Conservation (phyloP, 768 basidiomycete species). For the Xerocomus potaroensis region DNA sequence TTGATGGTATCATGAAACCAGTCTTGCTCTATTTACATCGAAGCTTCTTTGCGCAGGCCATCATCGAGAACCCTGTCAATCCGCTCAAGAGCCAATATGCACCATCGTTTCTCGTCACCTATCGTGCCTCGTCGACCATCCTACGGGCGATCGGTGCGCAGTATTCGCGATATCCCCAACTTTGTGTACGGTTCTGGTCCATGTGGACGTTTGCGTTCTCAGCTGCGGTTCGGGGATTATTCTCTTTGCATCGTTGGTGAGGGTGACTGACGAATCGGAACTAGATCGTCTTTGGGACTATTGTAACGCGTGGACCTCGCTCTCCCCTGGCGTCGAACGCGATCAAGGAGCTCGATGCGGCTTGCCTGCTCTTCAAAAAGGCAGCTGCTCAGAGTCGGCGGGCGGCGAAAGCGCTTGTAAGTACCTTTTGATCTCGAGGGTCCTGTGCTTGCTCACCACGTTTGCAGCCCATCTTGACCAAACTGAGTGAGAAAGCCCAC, state of each 20-base stretch:
- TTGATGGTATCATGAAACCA: constrained; percentile 18
- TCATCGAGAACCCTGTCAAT: constrained; percentile 62
- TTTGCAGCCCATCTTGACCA: constrained; percentile 50
- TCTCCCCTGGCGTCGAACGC: constrained; percentile 65
- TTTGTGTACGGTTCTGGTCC: constrained; percentile 54
- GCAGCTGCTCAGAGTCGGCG: constrained; percentile 56
- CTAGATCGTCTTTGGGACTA: constrained; percentile 74
- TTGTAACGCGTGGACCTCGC: constrained; percentile 69
- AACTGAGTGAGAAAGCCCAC: constrained; percentile 65
- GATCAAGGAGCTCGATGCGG: constrained; percentile 65
- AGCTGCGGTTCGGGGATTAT: constrained; percentile 39
- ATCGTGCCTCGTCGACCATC: constrained; percentile 54
- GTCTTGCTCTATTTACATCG: constrained; percentile 63
- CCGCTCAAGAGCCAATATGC: constrained; percentile 64
- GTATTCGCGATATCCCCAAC: constrained; percentile 41
- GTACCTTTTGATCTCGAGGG: no score
- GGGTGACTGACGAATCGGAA: constrained; percentile 1
- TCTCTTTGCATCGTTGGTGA: background rate
- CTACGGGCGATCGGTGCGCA: constrained; percentile 48
- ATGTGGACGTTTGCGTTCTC: constrained; percentile 61
- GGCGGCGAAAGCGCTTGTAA: constrained; percentile 61
- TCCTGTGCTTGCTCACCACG: constrained; percentile 6
- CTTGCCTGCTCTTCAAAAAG: constrained; percentile 60
- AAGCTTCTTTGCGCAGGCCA: constrained; percentile 67
- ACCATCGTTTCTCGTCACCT: constrained; percentile 60